These are phyloP conservation scores for Ascochyta viciae-villosae DNA, from an alignment of 2,329 filamentous ascomycete genomes.

Conservation along the genomic window DNA sequence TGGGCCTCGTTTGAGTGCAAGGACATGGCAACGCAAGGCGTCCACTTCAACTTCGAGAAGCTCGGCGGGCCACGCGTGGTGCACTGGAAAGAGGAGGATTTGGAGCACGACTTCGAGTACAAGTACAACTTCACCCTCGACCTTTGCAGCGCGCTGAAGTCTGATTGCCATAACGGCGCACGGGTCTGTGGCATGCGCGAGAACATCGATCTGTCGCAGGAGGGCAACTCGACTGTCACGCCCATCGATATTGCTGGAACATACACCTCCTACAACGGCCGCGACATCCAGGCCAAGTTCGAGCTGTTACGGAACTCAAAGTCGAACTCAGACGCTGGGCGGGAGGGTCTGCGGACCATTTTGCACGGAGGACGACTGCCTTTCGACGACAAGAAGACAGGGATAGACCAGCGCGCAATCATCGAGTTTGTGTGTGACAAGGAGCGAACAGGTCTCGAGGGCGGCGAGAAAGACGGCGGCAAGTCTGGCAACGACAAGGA, in stretches of 20 bases:
- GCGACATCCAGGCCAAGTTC: conserved; percentile 69
- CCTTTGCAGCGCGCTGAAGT: conserved; percentile 72
- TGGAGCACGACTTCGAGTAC: conserved; percentile 58
- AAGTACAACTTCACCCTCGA: conserved; percentile 87
- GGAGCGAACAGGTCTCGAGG: conserved; percentile 74
- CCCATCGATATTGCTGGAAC: conserved; percentile 79
- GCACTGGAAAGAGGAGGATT: conserved; percentile 57
- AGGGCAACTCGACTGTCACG: conserved; percentile 59
- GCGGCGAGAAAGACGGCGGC: conserved; percentile 56
- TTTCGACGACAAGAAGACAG: conserved; percentile 56
- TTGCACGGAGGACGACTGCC: conserved; percentile 66
- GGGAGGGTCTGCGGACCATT: conserved; percentile 75
- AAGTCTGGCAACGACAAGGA: conserved; percentile 27
- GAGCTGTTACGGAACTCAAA: conserved; percentile 71
- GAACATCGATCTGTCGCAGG: conserved; percentile 58
- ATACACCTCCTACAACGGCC: conserved; percentile 62
- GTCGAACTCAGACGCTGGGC: conserved; percentile 68
- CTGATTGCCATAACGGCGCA: conserved; percentile 71
- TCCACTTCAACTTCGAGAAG: conserved; percentile 68
- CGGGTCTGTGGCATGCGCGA: conserved; percentile 79
- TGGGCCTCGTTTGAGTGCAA: conserved; percentile 64
- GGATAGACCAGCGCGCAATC: conserved; percentile 72
- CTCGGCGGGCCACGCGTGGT: conserved; percentile 74
- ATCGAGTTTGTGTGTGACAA: conserved; percentile 86
- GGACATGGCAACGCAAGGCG: conserved; percentile 64